phyloP scores from a whole-genome alignment of 495 filamentous ascomycete species.

The Neurospora sp. region DNA sequence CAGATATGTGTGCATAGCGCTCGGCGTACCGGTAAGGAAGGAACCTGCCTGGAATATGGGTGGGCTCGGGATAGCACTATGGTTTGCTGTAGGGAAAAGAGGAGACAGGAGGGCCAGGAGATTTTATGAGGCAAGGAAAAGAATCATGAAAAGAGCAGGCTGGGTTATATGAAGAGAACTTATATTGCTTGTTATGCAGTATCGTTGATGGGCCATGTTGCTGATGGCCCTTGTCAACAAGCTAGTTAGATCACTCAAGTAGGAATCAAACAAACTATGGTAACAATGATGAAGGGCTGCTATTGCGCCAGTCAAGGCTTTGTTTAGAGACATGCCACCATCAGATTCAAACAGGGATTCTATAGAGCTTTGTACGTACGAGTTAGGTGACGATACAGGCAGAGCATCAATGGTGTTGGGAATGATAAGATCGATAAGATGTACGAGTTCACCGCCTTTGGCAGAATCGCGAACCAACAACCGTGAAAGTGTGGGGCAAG shows the following conservation, averaged over 20 bases:
- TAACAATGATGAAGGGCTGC: not conserved
- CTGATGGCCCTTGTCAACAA: not conserved
- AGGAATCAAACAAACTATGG: not conserved
- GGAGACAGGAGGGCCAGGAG: not conserved
- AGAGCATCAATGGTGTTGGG: not conserved
- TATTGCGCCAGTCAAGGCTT: not conserved
- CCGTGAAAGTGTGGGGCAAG: constrained; percentile 6
- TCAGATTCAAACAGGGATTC: not conserved
- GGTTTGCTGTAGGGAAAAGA: not conserved
- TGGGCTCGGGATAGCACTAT: not conserved
- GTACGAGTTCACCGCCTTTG: constrained; percentile 16
- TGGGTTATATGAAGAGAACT: not conserved
- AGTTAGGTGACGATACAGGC: not conserved
- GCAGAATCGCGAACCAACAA: constrained; percentile 12
- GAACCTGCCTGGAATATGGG: not conserved
- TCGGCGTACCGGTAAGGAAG: constrained; percentile 8
- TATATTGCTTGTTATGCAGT: not conserved
- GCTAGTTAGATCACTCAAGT: not conserved
- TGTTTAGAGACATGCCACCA: not conserved
- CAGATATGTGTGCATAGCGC: constrained; percentile 13
- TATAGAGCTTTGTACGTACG: not conserved
- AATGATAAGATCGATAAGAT: not conserved
- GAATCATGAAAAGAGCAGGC: not conserved
- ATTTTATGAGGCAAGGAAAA: not conserved
- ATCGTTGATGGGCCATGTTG: not conserved